Base-by-base conservation (phyloP, 2,329 filamentous ascomycete genomes). In the Aspergillus fumigatiaffinis region DNA sequence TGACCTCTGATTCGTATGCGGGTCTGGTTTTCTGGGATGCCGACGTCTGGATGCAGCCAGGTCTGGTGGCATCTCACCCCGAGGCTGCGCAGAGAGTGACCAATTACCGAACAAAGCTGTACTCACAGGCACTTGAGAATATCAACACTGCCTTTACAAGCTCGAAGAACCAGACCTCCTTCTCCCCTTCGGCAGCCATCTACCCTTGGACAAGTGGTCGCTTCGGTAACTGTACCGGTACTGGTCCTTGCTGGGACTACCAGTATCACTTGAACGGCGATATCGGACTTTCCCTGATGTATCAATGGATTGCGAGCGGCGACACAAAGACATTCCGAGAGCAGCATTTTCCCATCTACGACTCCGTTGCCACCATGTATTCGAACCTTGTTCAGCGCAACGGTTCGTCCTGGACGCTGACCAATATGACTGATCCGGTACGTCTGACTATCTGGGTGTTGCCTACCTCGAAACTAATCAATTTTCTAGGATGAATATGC, bases 251-350 rank as follows among this genome's bases (percentile, higher is more conserved):
- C 69, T 87, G 86, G 63, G 87, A 90, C 69, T 89, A 90, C 62
- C 80, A 90, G 67, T 90, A 90, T 64, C 87, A 90, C 68, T 64
- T 90, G 41, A 89, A 89, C 63, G 85, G 86, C 7, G 87, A 89
- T 62, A 88, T 90, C 62, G 85, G 83, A 0, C 75, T 88, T 29
- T 79, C 84, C 1, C 76, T 87, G 58, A 79, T 83, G 63, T 86
- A 87, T 53, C 83, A 87, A 58, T 85, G 80, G 74, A 76, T 83
- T 17, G 79, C 81, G 1, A 86, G 82, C 50, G 86, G 85, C 17
- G 83, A 88, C 65, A 80, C 77, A 1, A 66, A 78, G 1, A 80
- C 78, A 57, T 87, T 87, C 71, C 77, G 79, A 20, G 71, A 80
- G 2, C 73, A 79, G 4, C 77, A 87, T 9, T 83, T 85, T 57